These are phyloP conservation scores for Micromonas pusilla DNA, from an alignment of 139 green algal species.

Conservation along the genomic window DNA sequence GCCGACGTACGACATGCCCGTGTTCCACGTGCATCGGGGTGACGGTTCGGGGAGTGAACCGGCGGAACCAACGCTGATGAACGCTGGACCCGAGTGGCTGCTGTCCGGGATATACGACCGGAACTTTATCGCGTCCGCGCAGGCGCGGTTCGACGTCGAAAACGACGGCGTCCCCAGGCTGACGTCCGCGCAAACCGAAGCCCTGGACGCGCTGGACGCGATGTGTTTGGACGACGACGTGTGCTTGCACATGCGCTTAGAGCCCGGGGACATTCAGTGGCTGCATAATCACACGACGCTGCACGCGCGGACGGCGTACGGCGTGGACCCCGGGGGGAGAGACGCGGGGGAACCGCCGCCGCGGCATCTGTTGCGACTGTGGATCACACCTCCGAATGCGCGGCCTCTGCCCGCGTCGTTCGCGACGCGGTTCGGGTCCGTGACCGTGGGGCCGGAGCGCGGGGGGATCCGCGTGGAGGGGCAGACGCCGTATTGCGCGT, in stretches of 20 bases:
- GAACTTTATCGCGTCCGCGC: conserved; percentile 15
- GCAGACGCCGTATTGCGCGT: neutral
- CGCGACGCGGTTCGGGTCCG: conserved; percentile 13
- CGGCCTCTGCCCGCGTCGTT: conserved; percentile 19
- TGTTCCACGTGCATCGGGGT: conserved; percentile 14
- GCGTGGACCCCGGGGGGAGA: conserved; percentile 12
- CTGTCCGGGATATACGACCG: conserved; percentile 16
- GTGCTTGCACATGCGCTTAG: conserved; percentile 10
- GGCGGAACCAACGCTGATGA: neutral
- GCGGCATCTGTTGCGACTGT: conserved; percentile 31
- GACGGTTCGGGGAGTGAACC: neutral
- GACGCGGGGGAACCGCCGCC: neutral
- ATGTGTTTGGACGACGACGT: neutral
- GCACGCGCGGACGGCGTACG: conserved; percentile 27
- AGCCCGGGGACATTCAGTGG: conserved; percentile 22
- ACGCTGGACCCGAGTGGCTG: neutral
- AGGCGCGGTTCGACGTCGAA: neutral
- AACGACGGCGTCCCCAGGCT: neutral
- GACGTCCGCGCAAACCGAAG: neutral
- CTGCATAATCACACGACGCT: conserved; percentile 29
- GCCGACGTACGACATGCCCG: conserved; percentile 22
- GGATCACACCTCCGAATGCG: conserved; percentile 19
- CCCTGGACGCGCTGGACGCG: conserved; percentile 12
- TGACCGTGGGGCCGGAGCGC: conserved; percentile 13
- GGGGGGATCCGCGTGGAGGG: conserved; percentile 15